Base-by-base conservation (phyloP, 2,329 filamentous ascomycete species). In the Pseudonectria buxi region DNA sequence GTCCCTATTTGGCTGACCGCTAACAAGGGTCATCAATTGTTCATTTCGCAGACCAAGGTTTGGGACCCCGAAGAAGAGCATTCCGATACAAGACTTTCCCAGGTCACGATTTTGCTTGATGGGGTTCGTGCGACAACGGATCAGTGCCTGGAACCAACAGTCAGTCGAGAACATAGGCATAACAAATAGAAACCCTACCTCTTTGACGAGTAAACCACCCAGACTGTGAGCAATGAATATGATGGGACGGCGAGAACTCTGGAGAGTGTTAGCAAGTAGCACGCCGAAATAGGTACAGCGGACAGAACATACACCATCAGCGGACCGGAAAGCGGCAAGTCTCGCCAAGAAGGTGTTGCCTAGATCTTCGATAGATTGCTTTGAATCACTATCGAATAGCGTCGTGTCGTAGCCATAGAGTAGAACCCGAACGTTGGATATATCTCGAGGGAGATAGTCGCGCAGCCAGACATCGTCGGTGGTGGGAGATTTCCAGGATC, bases 331-430 rank as follows among this genome's bases (percentile, higher is more conserved):
- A 7, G 39, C 40, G 10, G 24, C 35, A 3, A 53, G 26, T 11
- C 29, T 11, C 31, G 50, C 38, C 4, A 50, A 14, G 2, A 53
- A 37, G 7, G 13, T 16, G 10, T 14, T 10, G 2, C 42, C 48
- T 13, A 51, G 32, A 15, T 47, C 40, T 22, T 40, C 28, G 9
- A 55, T 43, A 2, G 44, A 49, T 12, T 47, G 26, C 30, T 49
- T 51, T 5, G 44, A 47, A 4, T 32, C 22, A 14, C 44, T 57
- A 11, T 35, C 36, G 3, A 31, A 32, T 10, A 57, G 41, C 4
- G 24, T 39, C 6, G 53, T 54, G 36, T 59, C 41, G 30, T 58
- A 59, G 9, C 56, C 55, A 31, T 58, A 59, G 13, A 55, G 16
- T 4, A 59, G 28, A 2, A 58, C 35, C 14, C 54, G 46, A 22